Percentiles rank a stretch among this genome's conserved stretches.
phyloP scores from a whole-genome alignment of 805 yeast species.

The Candida schatavii region DNA sequence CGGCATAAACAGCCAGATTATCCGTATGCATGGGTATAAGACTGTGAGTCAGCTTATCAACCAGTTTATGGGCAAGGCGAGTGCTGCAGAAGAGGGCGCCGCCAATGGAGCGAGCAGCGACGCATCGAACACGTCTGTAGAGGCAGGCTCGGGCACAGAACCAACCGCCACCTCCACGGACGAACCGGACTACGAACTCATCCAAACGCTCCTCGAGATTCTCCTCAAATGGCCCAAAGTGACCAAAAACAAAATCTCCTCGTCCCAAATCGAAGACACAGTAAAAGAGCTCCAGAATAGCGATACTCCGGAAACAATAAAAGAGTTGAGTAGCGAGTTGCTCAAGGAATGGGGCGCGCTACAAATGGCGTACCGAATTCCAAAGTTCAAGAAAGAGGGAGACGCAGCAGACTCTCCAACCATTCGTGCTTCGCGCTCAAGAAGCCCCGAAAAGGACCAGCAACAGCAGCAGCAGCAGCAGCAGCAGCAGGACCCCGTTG shows the following conservation, averaged over 20 bases:
- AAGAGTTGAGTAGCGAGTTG: constrained; percentile 41
- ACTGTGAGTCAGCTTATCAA: constrained; percentile 64
- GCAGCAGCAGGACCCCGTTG: too few relatives aligned
- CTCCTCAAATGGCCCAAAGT: constrained; percentile 53
- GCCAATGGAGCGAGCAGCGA: constrained; percentile 5
- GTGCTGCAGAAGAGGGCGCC: constrained; percentile 3
- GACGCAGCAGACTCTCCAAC: constrained; percentile 8
- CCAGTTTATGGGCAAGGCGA: constrained; percentile 20
- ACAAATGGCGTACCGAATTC: constrained; percentile 83
- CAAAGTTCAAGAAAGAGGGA: constrained; percentile 41
- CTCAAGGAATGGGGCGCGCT: constrained; percentile 68
- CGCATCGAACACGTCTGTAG: too few relatives aligned
- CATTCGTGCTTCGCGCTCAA: constrained; percentile 9
- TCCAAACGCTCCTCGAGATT: constrained; percentile 51
- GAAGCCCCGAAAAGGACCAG: constrained; percentile 2
- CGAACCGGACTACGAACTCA: constrained; percentile 37
- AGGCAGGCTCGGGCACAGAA: too few relatives aligned
- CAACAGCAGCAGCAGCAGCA: too few relatives aligned
- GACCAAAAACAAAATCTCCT: constrained; percentile 73
- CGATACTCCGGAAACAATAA: constrained; percentile 24
- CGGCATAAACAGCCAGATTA: constrained; percentile 53
- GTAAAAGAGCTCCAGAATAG: constrained; percentile 42
- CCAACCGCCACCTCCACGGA: constrained; percentile 9
- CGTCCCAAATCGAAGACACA: constrained; percentile 67
- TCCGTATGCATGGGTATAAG: constrained; percentile 83